Percentiles rank a stretch among this genome's conserved stretches.
Conservation (phyloP, 305 asterid genomes). For the Solanum chacoense region DNA sequence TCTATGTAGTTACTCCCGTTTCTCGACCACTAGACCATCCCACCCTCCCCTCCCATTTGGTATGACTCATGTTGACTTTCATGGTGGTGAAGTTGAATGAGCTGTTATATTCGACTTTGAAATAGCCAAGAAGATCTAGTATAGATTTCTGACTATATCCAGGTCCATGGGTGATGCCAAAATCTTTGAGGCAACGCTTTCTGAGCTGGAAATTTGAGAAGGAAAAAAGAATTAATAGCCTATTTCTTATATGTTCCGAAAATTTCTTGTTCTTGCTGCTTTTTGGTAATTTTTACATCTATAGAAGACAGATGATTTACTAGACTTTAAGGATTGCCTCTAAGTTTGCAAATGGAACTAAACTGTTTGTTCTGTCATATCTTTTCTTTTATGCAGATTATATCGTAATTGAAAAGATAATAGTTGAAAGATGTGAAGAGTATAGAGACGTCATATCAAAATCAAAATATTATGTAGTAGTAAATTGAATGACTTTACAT, state of each 20-base stretch:
- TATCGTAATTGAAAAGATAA: background rate
- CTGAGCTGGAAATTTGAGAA: background rate
- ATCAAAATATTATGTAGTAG: no score
- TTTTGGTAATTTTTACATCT: background rate
- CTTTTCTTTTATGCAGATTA: background rate
- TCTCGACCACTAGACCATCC: background rate
- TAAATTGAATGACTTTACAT: no score
- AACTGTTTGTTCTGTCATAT: background rate
- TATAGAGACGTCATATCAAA: background rate
- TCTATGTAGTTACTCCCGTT: background rate
- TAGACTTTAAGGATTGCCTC: background rate
- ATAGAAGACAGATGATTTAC: background rate
- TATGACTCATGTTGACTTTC: background rate
- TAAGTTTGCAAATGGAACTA: background rate
- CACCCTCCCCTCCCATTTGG: background rate
- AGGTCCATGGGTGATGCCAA: background rate
- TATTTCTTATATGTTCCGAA: background rate
- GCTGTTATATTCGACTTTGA: background rate
- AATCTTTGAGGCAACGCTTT: background rate
- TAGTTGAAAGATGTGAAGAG: background rate
- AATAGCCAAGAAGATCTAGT: background rate
- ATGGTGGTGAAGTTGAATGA: background rate
- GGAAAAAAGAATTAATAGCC: background rate
- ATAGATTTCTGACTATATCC: background rate
- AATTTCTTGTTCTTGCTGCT: background rate